Base-by-base conservation (phyloP, 805 yeast species). In the Tetrapisispora namnaoensis region DNA sequence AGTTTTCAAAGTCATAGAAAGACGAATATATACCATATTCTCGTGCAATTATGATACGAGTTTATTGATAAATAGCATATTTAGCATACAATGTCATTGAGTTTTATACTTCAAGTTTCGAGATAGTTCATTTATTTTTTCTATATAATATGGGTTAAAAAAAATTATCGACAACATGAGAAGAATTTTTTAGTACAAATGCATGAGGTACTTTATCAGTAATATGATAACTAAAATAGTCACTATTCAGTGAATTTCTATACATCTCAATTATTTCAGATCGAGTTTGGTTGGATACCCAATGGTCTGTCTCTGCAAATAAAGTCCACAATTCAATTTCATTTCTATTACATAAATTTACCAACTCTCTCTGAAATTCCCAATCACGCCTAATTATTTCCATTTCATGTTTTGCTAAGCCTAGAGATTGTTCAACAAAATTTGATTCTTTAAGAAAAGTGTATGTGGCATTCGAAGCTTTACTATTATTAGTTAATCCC, bases 401-500 rank as follows among this genome's bases (percentile, higher is more conserved):
- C 78, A 83, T 76, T 60, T 84, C 90, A 54, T 80, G 80, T 4
- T 67, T 58, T 1, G 82, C 89, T 60, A 84, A 57, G 0, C 68
- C 73, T 36, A 82, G 62, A 1, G 80, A 72, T 59, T 83, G 89
- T 44, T 63, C 65, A 11, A 81, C 72, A 35, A 78, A 73, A 2
- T 66, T 51, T 3, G 72, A 68, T 27, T 76, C 69, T 14, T 61
- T 59, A 4, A 74, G 60, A 20, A 83, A 62, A 16, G 68, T 60
- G 47, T 62, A 60, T 1, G 82, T 70, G 1, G 79, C 75, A 1
- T 55, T 53, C 6, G 71, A 56, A 0, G 78, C 69, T 45, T 70
- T 70, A 32, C 47, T 45, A 7, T 60, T 55, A 13, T 53, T 59
- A 1, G 32, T 21, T 36, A 53, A 45, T 6, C 56, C 67, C 62